phyloP scores from a whole-genome alignment of 495 filamentous ascomycete species.

The Achaetomiella virescens region DNA sequence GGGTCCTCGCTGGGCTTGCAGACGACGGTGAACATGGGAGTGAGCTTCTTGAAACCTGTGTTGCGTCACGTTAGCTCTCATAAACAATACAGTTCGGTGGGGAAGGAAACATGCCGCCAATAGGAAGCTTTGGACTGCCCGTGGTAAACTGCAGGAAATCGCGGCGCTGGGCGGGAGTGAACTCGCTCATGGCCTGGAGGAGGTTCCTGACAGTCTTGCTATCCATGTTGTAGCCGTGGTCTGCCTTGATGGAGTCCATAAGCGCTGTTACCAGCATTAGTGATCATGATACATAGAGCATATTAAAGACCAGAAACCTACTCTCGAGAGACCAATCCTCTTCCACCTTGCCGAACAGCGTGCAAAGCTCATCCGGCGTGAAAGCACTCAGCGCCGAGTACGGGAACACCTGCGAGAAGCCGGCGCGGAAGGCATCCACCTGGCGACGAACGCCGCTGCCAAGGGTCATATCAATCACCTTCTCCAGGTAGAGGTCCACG shows the following conservation, averaged over 20 bases:
- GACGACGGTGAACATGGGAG: conserved; percentile 97
- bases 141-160: conserved; percentile 98
- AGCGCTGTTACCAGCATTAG: conserved; percentile 52
- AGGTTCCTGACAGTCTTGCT: conserved; percentile 94
- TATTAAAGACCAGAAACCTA: conserved; percentile 39
- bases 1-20: conserved; percentile 96
- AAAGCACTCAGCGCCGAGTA: conserved; percentile 90
- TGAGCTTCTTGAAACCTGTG: conserved; percentile 90
- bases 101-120: conserved; percentile 67
- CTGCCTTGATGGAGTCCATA: conserved; percentile 98
- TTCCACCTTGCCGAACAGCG: conserved; percentile 87
- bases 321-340: conserved; percentile 98
- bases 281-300: not conserved
- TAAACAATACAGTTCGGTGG: not conserved
- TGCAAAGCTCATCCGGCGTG: conserved; percentile 93
- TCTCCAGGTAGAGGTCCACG: conserved; percentile 78
- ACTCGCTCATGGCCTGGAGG: conserved; percentile 91
- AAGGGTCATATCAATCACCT: conserved; percentile 85
- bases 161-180: conserved; percentile 66
- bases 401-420: conserved; percentile 95
- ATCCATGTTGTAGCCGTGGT: conserved; percentile 99
- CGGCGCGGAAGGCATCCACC: conserved; percentile 81
- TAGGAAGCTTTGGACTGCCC: conserved; percentile 96
- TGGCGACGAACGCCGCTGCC: conserved; percentile 81
- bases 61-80: conserved; percentile 3